Evolutionary conservation across 495 filamentous ascomycete species (phyloP).

Genomic region (Podospora comata): DNA sequence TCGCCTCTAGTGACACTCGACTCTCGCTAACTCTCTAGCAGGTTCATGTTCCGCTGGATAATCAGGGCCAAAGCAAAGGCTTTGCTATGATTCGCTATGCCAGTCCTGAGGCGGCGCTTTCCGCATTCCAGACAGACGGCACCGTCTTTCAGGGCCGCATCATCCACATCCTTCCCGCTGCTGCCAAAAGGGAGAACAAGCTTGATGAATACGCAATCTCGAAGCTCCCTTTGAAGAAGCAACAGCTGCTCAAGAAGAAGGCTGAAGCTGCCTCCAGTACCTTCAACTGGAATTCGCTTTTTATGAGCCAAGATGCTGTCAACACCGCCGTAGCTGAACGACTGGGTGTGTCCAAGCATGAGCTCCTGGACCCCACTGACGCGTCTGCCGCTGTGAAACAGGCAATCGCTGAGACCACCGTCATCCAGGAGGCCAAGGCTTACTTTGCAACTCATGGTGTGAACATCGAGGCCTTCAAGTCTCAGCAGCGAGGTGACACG

Average conservation of each 20-base stretch:
- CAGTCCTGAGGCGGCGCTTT: conserved; percentile 65
- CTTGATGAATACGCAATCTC: conserved; percentile 85
- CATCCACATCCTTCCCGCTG: conserved; percentile 79
- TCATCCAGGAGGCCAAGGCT: conserved; percentile 92
- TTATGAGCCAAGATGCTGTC: conserved; percentile 97
- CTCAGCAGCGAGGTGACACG: conserved; percentile 74
- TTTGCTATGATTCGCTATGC: conserved; percentile 82
- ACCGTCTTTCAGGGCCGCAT: conserved; percentile 87
- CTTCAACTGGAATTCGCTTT: conserved; percentile 97
- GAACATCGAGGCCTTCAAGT: conserved; percentile 86
- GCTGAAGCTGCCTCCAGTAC: conserved; percentile 67
- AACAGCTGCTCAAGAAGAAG: conserved; percentile 82
- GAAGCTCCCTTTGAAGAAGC: conserved; percentile 89
- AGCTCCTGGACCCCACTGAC: conserved; percentile 88
- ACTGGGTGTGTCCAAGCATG: conserved; percentile 81
- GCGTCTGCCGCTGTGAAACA: conserved; percentile 93
- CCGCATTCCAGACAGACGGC: conserved; percentile 75
- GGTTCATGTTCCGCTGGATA: conserved; percentile 79
- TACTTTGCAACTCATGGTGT: conserved; percentile 87
- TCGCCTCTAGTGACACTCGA: conserved; percentile 16
- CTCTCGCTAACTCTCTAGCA: conserved; percentile 42
- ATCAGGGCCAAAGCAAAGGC: conserved; percentile 68
- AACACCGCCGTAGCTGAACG: conserved; percentile 86
- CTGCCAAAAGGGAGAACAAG: conserved; percentile 72
- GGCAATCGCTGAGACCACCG: conserved; percentile 91